Evolutionary conservation across 2,329 filamentous ascomycete species (phyloP).

Genomic region (Calonectria hongkongensis): DNA sequence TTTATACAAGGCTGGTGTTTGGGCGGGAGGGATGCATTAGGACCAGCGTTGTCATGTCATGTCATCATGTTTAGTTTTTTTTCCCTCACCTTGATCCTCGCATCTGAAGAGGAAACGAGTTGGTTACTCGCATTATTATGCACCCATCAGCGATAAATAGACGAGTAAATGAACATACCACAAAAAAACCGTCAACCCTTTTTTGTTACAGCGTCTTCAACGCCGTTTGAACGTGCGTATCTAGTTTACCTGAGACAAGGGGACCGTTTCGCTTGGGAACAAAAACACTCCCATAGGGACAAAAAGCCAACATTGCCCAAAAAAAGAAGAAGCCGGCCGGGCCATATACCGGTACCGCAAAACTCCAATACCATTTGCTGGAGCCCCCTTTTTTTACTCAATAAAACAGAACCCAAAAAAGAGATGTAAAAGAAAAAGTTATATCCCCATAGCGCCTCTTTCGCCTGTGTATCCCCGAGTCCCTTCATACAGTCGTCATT

Average conservation of each 20-base stretch:
- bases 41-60: slow-evolving; percentile 14
- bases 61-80: neutral
- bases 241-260: neutral
- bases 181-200: neutral
- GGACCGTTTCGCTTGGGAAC: neutral
- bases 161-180: slow-evolving; percentile 15
- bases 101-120: neutral
- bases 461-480: slow-evolving; percentile 17
- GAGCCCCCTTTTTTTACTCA: neutral
- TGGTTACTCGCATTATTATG: slow-evolving; percentile 16
- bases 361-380: neutral
- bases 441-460: neutral
- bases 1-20: neutral
- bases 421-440: neutral
- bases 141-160: neutral
- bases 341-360: neutral
- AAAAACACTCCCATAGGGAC: neutral
- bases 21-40: neutral
- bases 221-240: neutral
- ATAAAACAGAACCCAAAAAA: neutral
- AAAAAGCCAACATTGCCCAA: neutral
- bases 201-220: slow-evolving; percentile 2
- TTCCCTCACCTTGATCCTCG: neutral
- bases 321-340: neutral
- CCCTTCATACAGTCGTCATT: slow-evolving; percentile 20